Conservation (phyloP, 2,329 filamentous ascomycete genomes). For the Daldinia sp. region DNA sequence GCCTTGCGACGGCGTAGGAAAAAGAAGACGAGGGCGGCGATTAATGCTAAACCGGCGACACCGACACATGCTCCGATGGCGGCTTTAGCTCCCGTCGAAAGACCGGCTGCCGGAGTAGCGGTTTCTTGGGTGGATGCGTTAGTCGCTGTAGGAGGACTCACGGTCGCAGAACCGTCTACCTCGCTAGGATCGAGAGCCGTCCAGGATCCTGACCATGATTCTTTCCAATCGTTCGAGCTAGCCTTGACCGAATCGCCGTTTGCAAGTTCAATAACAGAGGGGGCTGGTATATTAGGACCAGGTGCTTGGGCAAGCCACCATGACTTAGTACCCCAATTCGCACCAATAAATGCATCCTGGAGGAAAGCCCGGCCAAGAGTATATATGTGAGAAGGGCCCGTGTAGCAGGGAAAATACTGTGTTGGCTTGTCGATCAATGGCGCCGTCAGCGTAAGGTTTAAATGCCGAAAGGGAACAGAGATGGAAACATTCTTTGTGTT, state of each 20-base stretch:
- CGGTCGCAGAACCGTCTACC: slow-evolving; percentile 21
- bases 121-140: not conserved
- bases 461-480: slow-evolving; percentile 53
- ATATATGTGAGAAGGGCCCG: slow-evolving; percentile 39
- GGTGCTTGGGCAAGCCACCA: slow-evolving; percentile 54
- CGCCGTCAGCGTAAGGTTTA: slow-evolving; percentile 52
- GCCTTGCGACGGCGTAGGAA: slow-evolving; percentile 43
- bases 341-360: slow-evolving; percentile 56
- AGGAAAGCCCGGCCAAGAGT: slow-evolving; percentile 56
- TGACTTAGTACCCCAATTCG: slow-evolving; percentile 49
- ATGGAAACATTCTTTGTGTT: slow-evolving; percentile 50
- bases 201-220: slow-evolving; percentile 47
- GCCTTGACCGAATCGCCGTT: slow-evolving; percentile 35
- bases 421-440: slow-evolving; percentile 47
- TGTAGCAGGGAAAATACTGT: slow-evolving; percentile 55
- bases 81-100: slow-evolving; percentile 47
- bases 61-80: slow-evolving; percentile 48
- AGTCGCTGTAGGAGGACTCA: slow-evolving; percentile 25
- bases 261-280: slow-evolving; percentile 35
- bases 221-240: slow-evolving; percentile 46
- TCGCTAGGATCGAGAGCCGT: slow-evolving; percentile 39
- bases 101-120: slow-evolving; percentile 17
- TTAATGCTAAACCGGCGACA: slow-evolving; percentile 37
- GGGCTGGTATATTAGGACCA: slow-evolving; percentile 47
- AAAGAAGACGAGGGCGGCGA: slow-evolving; percentile 41